phyloP scores from a whole-genome alignment of 108 stramenopile genomes.

The Asterionellopsis glacialis region DNA sequence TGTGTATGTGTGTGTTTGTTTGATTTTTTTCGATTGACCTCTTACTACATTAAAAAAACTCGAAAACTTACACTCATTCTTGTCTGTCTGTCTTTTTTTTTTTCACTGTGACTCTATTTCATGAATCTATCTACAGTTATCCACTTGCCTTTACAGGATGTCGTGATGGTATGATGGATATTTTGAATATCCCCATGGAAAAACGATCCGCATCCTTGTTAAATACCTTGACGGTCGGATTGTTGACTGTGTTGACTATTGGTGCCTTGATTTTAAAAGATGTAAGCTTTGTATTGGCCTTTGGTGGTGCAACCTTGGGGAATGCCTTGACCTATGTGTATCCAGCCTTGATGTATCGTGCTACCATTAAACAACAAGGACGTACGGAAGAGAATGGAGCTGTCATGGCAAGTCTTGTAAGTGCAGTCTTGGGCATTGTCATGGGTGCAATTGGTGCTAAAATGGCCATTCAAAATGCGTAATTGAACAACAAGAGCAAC shows the following conservation, averaged over 20 bases:
- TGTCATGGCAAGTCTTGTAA: slow-evolving; percentile 38
- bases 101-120: too few relatives aligned
- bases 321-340: slow-evolving; percentile 87
- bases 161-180: slow-evolving; percentile 86
- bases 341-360: slow-evolving; percentile 79
- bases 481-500: too few relatives aligned
- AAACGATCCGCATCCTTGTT: slow-evolving; percentile 40
- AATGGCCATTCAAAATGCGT: slow-evolving; percentile 39
- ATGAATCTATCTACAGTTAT: slow-evolving; percentile 32
- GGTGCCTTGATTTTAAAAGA: slow-evolving; percentile 70
- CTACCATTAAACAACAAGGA: slow-evolving; percentile 57
- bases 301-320: slow-evolving; percentile 93
- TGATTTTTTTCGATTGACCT: too few relatives aligned
- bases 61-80: too few relatives aligned
- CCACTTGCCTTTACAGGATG: slow-evolving; percentile 65
- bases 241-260: slow-evolving; percentile 55
- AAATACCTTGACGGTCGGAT: slow-evolving; percentile 54
- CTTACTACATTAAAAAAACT: too few relatives aligned
- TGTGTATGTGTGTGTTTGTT: too few relatives aligned
- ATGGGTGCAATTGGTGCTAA: slow-evolving; percentile 78
- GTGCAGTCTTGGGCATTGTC: slow-evolving; percentile 66
- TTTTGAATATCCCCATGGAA: slow-evolving; percentile 51
- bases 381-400: slow-evolving; percentile 54
- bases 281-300: slow-evolving; percentile 85
- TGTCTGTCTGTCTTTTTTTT: too few relatives aligned